phyloP scores from a whole-genome alignment of 345 rosid species.

The Trapa bicornis region DNA sequence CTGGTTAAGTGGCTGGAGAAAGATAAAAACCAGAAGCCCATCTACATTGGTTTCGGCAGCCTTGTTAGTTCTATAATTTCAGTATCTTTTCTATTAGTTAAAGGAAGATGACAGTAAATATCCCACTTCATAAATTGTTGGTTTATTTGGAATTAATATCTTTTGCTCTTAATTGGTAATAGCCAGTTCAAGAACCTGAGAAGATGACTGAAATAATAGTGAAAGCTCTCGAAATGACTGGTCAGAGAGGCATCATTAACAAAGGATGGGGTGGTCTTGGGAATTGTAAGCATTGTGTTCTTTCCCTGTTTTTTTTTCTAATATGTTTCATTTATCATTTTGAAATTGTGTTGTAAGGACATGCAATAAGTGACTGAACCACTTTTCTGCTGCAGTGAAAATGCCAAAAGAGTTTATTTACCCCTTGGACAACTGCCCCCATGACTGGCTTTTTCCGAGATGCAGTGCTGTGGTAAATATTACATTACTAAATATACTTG shows the following conservation, averaged over 20 bases:
- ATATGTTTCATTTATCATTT: neutral
- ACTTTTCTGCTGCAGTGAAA: slow-evolving; percentile 26
- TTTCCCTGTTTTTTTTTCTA: neutral
- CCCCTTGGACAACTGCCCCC: slow-evolving; percentile 55
- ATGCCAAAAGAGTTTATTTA: slow-evolving; percentile 36
- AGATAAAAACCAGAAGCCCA: slow-evolving; percentile 40
- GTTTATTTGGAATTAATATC: neutral
- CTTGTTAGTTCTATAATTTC: slow-evolving; percentile 37
- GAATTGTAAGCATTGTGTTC: slow-evolving; percentile 26
- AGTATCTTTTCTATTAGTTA: neutral
- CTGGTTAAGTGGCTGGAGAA: slow-evolving; percentile 38
- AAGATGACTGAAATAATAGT: slow-evolving; percentile 51
- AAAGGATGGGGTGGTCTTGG: slow-evolving; percentile 80
- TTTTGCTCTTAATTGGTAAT: slow-evolving; percentile 7
- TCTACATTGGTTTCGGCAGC: slow-evolving; percentile 67
- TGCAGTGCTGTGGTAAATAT: slow-evolving; percentile 54
- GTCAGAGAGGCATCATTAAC: slow-evolving; percentile 58
- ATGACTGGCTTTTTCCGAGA: slow-evolving; percentile 51
- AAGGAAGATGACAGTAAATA: neutral
- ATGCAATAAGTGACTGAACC: neutral
- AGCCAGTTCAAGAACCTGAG: slow-evolving; percentile 57
- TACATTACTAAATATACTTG: neutral
- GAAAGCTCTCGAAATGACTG: slow-evolving; percentile 35
- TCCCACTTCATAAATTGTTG: neutral
- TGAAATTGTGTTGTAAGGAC: neutral